phyloP scores from a whole-genome alignment of 441 rosid genomes.

The Francoa sonchifolia region DNA sequence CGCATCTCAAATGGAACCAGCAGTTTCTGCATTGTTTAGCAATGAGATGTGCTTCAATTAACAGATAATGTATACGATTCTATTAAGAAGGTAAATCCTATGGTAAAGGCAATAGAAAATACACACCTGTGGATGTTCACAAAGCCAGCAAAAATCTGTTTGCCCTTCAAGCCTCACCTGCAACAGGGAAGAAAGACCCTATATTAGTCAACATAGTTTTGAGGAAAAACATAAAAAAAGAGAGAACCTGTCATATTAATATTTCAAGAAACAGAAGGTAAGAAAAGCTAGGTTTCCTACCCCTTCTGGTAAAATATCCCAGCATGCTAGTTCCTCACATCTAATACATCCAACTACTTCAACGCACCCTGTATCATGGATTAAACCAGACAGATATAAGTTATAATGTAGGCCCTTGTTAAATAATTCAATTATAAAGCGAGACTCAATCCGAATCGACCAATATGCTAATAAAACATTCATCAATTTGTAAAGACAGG shows the following conservation, averaged over 20 bases:
- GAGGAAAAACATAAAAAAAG: background rate
- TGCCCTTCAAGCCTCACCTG: conserved; percentile 87
- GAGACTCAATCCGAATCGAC: too few relatives aligned
- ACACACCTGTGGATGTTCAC: conserved; percentile 74
- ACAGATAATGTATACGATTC: background rate
- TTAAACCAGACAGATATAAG: conserved; percentile 1
- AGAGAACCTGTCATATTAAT: background rate
- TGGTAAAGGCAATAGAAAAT: background rate
- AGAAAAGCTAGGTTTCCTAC: conserved; percentile 21
- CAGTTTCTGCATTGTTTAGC: conserved; percentile 38
- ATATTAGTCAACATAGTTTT: conserved; percentile 5
- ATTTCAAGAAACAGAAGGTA: conserved; percentile 2
- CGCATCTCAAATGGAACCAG: conserved; percentile 85
- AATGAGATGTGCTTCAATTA: background rate
- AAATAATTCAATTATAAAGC: too few relatives aligned
- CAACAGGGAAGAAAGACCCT: background rate
- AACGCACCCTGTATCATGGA: conserved; percentile 52
- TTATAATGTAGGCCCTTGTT: too few relatives aligned
- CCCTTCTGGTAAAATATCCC: conserved; percentile 73
- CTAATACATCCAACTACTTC: conserved; percentile 74
- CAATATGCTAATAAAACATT: too few relatives aligned
- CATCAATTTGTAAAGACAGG: too few relatives aligned
- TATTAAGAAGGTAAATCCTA: background rate
- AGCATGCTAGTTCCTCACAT: conserved; percentile 53
- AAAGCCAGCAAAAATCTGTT: conserved; percentile 84